Base-by-base conservation (phyloP, 2,329 filamentous ascomycete genomes). In the Falciphora oryzae region DNA sequence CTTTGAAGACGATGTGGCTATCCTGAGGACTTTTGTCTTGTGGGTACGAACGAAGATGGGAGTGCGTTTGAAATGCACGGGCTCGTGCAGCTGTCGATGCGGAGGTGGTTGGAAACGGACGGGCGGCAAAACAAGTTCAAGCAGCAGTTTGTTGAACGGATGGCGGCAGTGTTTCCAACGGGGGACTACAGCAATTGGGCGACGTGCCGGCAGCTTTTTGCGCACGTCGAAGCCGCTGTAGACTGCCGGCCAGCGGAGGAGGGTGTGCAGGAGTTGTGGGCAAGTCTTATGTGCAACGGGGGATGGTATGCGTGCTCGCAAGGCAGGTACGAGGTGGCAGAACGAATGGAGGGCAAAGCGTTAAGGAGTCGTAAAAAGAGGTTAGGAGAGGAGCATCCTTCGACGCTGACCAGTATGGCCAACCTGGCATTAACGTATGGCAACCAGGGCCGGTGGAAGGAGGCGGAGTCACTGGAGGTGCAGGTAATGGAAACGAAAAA, bases 61-160 rank as follows among this genome's bases (percentile, higher is more conserved):
- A n/a, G n/a, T n/a, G n/a, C n/a, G n/a, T n/a, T n/a, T n/a, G n/a
- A n/a, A n/a, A n/a, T n/a, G n/a, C n/a, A n/a, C n/a, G n/a, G n/a
- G n/a, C n/a, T n/a, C n/a, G n/a, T n/a, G n/a, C n/a, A n/a, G n/a
- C n/a, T n/a, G n/a, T n/a, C n/a, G n/a, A n/a, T n/a, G n/a, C n/a
- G n/a, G n/a, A n/a, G n/a, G n/a, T n/a, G n/a, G n/a, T n/a, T n/a
- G n/a, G 66, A 73, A 65, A 65, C 62, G 3, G n/a, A 69, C 5
- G 76, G 72, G 0, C 14, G 83, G 64, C 78, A 84, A 69, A 72
- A 74, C 14, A 63, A 74, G 31, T 69, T 83, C 60, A 68, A 65
- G 58, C 68, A 72, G 60, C 76, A 72, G 69, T 81, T 76, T 59
- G 79, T 77, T 44, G 64, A 63, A 29, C 71, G 68, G 50, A 67